These are phyloP conservation scores for Fusarium continuum DNA, from an alignment of 2,329 filamentous ascomycete species.

Conservation along the genomic window DNA sequence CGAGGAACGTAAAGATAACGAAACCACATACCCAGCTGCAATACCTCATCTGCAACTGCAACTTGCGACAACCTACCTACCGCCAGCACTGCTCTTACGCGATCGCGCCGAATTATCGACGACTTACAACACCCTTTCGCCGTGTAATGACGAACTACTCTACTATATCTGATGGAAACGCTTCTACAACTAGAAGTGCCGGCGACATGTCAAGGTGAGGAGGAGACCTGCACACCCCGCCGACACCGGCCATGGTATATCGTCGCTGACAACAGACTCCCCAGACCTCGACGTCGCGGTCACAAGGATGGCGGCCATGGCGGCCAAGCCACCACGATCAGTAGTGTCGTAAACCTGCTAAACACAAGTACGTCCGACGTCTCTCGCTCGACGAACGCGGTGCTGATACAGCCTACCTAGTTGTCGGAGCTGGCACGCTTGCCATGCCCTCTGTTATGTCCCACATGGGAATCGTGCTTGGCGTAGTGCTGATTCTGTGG, in stretches of 20 bases:
- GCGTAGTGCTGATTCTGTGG: slow-evolving; percentile 87
- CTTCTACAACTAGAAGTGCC: slow-evolving; percentile 51
- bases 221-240: slow-evolving; percentile 15
- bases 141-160: slow-evolving; percentile 64
- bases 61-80: slow-evolving; percentile 4
- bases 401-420: slow-evolving; percentile 55
- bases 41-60: neutral
- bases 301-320: slow-evolving; percentile 73
- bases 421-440: slow-evolving; percentile 92
- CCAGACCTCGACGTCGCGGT: slow-evolving; percentile 66
- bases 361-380: slow-evolving; percentile 79
- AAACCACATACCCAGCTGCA: slow-evolving; percentile 24
- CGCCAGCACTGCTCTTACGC: neutral
- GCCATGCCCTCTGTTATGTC: slow-evolving; percentile 96
- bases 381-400: slow-evolving; percentile 1
- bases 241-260: slow-evolving; percentile 6
- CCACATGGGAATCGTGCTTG: slow-evolving; percentile 92
- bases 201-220: slow-evolving; percentile 61
- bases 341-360: slow-evolving; percentile 92
- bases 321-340: slow-evolving; percentile 86
- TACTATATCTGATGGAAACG: slow-evolving; percentile 60
- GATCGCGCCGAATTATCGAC: slow-evolving; percentile 15
- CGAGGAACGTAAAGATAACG: slow-evolving; percentile 34
- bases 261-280: slow-evolving; percentile 21
- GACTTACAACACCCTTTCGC: neutral